Percentiles rank a stretch among this genome's conserved stretches.
Evolutionary conservation across 352 stramenopile genomes (phyloP).

Genomic region (Phytopythium delawarense): DNA sequence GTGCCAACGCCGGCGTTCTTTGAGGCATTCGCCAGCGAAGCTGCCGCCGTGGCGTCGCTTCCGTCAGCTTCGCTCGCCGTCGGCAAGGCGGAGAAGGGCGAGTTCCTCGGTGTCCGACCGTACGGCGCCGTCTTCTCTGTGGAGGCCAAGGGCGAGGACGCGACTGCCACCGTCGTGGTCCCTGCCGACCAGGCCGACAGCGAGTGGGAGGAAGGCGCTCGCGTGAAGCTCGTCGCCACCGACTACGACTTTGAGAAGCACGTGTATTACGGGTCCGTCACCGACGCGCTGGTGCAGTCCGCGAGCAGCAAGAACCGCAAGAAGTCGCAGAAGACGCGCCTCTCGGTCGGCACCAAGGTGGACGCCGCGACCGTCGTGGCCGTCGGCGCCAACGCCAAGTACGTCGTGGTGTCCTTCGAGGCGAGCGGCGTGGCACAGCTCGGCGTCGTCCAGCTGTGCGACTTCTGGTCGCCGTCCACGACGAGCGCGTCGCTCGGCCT

Average conservation of each 20-base stretch:
- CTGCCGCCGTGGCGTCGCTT: conserved; percentile 10
- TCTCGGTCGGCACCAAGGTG: conserved; percentile 42
- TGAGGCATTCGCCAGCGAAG: conserved; percentile 50
- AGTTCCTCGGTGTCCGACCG: conserved; percentile 80
- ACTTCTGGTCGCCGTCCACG: conserved; percentile 76
- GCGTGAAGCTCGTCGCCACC: conserved; percentile 70
- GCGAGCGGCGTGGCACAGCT: conserved; percentile 30
- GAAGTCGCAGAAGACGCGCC: conserved; percentile 54
- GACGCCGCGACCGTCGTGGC: conserved; percentile 41
- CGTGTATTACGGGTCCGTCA: conserved; percentile 62
- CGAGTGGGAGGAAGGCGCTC: conserved; percentile 54
- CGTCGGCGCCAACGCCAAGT: conserved; percentile 47
- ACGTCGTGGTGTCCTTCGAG: conserved; percentile 62
- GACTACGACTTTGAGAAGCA: conserved; percentile 88
- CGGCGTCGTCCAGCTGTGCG: conserved; percentile 62
- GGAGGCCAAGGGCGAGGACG: conserved; percentile 37
- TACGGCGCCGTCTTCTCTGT: conserved; percentile 86
- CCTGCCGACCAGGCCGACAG: conserved; percentile 30
- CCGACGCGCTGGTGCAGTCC: conserved; percentile 44
- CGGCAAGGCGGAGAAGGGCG: conserved; percentile 74
- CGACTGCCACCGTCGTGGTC: conserved; percentile 68
- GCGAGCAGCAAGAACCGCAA: conserved; percentile 70
- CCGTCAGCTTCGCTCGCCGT: conserved; percentile 28
- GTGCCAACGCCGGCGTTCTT: conserved; percentile 44
- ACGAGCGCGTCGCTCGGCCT: conserved; percentile 48